These are phyloP conservation scores for Yueomyces sinensis DNA, from an alignment of 805 yeast species.

Conservation along the genomic window DNA sequence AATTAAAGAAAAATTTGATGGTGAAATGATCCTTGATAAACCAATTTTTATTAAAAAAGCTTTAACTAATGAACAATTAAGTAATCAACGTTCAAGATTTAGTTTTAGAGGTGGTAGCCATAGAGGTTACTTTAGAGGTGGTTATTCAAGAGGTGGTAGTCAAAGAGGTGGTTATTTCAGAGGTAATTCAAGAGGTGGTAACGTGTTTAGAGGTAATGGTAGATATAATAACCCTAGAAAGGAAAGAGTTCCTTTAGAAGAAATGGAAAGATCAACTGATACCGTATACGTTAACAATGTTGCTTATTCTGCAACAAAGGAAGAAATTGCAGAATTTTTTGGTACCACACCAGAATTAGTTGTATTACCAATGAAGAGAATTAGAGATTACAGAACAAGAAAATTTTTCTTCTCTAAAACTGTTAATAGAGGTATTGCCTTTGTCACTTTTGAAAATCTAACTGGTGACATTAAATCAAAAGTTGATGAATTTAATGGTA, in stretches of 20 bases:
- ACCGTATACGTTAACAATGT: slow-evolving; percentile 52
- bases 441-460: slow-evolving; percentile 35
- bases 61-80: slow-evolving; percentile 8
- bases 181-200: slow-evolving; percentile 8
- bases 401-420: slow-evolving; percentile 27
- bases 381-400: slow-evolving; percentile 18
- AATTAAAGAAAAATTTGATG: slow-evolving; percentile 19
- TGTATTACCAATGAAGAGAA: slow-evolving; percentile 37
- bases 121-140: slow-evolving; percentile 6
- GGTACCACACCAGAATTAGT: slow-evolving; percentile 34
- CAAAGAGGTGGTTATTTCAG: slow-evolving; percentile 2
- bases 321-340: slow-evolving; percentile 39
- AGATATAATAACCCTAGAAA: slow-evolving; percentile 15
- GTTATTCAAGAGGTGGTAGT: slow-evolving; percentile 6
- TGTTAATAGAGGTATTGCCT: slow-evolving; percentile 43
- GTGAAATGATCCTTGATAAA: slow-evolving; percentile 18
- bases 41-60: slow-evolving; percentile 23
- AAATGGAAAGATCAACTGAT: slow-evolving; percentile 29
- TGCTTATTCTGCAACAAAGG: slow-evolving; percentile 49
- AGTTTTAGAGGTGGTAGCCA: slow-evolving; percentile 9
- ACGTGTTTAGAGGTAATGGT: slow-evolving; percentile 1
- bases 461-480: slow-evolving; percentile 40
- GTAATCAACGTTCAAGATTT: slow-evolving; percentile 6
- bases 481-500: slow-evolving; percentile 55
- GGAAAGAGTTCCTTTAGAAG: slow-evolving; percentile 25